Percentiles rank a stretch among this genome's conserved stretches.
These are phyloP conservation scores for Cucumis cinereus DNA, from an alignment of 306 rosid genomes.

Conservation along the genomic window DNA sequence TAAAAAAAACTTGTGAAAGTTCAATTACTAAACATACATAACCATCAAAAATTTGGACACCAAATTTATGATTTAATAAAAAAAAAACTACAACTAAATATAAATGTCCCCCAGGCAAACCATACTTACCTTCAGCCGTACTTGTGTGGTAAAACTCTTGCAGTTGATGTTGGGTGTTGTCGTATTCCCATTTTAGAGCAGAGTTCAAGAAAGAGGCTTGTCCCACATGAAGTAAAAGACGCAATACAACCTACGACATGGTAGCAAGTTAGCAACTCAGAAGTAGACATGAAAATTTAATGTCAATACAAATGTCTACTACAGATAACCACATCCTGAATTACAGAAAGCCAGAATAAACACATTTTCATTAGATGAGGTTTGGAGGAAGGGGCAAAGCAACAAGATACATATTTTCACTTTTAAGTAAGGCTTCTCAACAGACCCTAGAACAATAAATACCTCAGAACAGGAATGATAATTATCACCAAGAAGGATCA, in stretches of 20 bases:
- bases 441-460: not conserved
- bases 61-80: not conserved
- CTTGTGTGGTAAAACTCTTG: conserved; percentile 32
- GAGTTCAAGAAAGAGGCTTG: conserved; percentile 41
- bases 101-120: not conserved
- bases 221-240: conserved; percentile 56
- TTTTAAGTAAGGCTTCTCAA: not conserved
- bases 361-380: not conserved
- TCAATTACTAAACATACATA: not conserved
- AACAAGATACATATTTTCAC: not conserved
- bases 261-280: not conserved
- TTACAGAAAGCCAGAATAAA: not conserved
- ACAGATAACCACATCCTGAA: not conserved
- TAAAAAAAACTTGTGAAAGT: not conserved
- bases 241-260: conserved; percentile 41
- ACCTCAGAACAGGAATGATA: conserved; percentile 52
- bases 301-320: not conserved
- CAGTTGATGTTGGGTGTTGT: conserved; percentile 41
- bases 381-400: not conserved
- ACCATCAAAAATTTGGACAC: not conserved
- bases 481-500: conserved; percentile 56
- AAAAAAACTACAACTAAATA: not conserved
- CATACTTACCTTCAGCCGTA: conserved; percentile 45
- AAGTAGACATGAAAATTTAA: not conserved
- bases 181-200: conserved; percentile 37